Conservation (phyloP, 2,329 filamentous ascomycete species). For the Talaromyces sp. region DNA sequence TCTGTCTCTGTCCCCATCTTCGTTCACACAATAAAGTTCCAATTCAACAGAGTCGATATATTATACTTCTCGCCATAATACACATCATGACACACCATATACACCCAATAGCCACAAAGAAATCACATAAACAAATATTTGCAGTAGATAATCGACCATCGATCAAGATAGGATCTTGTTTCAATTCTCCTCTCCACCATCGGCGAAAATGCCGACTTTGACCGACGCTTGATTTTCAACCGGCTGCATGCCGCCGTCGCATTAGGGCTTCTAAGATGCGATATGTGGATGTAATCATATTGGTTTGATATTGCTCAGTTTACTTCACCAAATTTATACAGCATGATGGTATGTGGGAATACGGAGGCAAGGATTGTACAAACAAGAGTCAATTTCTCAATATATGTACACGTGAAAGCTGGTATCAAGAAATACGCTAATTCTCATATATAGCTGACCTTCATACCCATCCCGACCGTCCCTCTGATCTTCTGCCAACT, state of each 20-base stretch:
- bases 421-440: not conserved
- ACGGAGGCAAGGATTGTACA: not conserved
- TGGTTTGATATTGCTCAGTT: not conserved
- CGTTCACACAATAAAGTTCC: not conserved
- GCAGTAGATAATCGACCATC: not conserved
- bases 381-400: not conserved
- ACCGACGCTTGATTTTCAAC: slow-evolving; percentile 7
- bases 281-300: not conserved
- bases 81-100: not conserved
- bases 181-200: not conserved
- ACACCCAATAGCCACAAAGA: not conserved
- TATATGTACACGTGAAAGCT: not conserved
- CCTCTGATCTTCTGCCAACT: slow-evolving; percentile 78
- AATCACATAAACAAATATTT: not conserved
- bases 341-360: not conserved
- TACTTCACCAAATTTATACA: not conserved
- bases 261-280: not conserved
- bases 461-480: slow-evolving; percentile 93
- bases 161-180: not conserved
- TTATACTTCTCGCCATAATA: not conserved
- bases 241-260: not conserved
- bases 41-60: not conserved
- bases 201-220: not conserved
- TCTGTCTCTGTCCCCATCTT: slow-evolving; percentile 5
- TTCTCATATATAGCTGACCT: slow-evolving; percentile 85